These are phyloP conservation scores for Ceratocystis variospora DNA, from an alignment of 2,329 filamentous ascomycete species.

Conservation along the genomic window DNA sequence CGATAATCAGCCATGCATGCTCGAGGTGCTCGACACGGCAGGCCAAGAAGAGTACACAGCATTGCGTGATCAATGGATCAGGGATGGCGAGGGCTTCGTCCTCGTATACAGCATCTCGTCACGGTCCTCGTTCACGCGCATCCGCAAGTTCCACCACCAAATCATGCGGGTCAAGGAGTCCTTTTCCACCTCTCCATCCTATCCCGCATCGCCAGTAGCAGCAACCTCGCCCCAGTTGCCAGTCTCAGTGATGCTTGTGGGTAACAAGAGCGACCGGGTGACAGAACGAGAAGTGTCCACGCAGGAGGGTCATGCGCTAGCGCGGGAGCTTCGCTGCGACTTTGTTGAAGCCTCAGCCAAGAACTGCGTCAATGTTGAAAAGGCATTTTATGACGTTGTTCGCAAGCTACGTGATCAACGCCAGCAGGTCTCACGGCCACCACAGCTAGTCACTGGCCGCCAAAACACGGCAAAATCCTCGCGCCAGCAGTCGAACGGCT, in stretches of 20 bases:
- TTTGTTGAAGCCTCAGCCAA: constrained; percentile 96
- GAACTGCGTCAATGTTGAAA: constrained; percentile 97
- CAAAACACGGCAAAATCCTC: constrained; percentile 24
- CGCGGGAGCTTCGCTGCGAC: constrained; percentile 84
- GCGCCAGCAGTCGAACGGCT: constrained; percentile 20
- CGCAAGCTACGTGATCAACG: constrained; percentile 75
- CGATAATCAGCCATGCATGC: constrained; percentile 89
- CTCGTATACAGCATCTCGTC: constrained; percentile 98
- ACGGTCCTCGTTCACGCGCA: constrained; percentile 83
- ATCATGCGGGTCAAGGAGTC: constrained; percentile 97
- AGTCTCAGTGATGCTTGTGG: constrained; percentile 93
- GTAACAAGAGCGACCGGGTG: constrained; percentile 94
- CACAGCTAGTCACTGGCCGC: constrained; percentile 20
- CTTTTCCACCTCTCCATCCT: constrained; percentile 59
- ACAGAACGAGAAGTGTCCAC: constrained; percentile 94
- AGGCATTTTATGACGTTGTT: constrained; percentile 96
- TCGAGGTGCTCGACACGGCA: constrained; percentile 92
- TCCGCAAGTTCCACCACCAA: constrained; percentile 91
- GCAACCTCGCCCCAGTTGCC: constrained; percentile 46
- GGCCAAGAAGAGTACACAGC: constrained; percentile 98
- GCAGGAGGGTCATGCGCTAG: constrained; percentile 84
- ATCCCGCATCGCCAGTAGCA: constrained; percentile 59
- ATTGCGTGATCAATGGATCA: constrained; percentile 92
- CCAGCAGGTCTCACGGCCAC: constrained; percentile 38
- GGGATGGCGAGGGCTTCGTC: constrained; percentile 93